These are phyloP conservation scores for Coleophoma eucalyptorum DNA, from an alignment of 2,329 filamentous ascomycete species.

Conservation along the genomic window DNA sequence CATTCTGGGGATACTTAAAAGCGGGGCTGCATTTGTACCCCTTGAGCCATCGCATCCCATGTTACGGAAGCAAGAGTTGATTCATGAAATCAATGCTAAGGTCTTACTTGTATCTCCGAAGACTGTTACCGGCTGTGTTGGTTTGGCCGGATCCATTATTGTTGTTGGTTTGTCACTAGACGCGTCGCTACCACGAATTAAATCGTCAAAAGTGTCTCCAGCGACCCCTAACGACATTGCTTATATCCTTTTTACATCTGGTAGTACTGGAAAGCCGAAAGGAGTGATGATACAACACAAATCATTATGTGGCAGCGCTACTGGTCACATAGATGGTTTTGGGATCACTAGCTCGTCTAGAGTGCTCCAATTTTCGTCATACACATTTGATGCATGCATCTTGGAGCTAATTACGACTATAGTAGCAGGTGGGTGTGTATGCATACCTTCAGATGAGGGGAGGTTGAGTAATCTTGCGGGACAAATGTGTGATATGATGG, in stretches of 20 bases:
- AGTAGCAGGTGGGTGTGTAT: constrained; percentile 4
- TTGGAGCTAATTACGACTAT: constrained; percentile 7
- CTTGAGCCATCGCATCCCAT: constrained; percentile 21
- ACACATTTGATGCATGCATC: constrained; percentile 5
- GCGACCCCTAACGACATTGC: neutral
- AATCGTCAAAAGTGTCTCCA: neutral
- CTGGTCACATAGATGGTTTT: neutral
- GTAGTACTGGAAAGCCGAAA: constrained; percentile 23
- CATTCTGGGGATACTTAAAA: constrained; percentile 18
- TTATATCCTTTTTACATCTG: constrained; percentile 10
- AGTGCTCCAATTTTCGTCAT: constrained; percentile 2
- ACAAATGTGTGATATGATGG: constrained; percentile 2
- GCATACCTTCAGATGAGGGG: constrained; percentile 4
- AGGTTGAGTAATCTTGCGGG: constrained; percentile 3
- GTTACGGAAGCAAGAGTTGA: constrained; percentile 6
- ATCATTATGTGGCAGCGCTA: neutral
- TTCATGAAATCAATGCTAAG: neutral
- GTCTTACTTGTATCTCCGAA: neutral
- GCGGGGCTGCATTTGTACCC: constrained; percentile 20
- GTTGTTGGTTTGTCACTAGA: neutral
- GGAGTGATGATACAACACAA: neutral
- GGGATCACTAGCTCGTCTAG: neutral
- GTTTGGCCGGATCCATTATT: neutral
- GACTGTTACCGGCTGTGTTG: neutral
- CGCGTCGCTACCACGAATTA: neutral